Percentiles rank a stretch among this genome's conserved stretches.
Conservation (phyloP, 2,329 filamentous ascomycete genomes). For the Torrubiella hemipterigena region DNA sequence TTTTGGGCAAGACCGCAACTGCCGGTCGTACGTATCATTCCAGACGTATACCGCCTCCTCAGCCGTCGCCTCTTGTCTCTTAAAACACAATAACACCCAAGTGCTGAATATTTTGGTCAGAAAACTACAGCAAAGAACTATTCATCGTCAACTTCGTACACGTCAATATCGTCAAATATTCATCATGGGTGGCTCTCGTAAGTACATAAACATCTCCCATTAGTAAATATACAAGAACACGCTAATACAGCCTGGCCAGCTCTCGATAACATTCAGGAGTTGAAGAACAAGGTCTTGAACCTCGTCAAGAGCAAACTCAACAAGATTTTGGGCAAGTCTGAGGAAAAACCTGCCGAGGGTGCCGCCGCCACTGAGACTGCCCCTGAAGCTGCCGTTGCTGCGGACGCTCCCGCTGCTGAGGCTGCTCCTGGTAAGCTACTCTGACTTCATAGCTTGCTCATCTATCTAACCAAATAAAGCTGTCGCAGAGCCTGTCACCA, state of each 20-base stretch:
- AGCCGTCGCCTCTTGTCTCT: too few species aligned
- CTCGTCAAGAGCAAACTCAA: slow-evolving; percentile 36
- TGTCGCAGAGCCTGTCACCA: slow-evolving; percentile 6
- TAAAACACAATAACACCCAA: too few species aligned
- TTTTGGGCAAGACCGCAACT: too few species aligned
- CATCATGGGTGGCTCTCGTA: slow-evolving; percentile 42
- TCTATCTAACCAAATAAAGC: too few species aligned
- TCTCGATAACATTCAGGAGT: slow-evolving; percentile 41
- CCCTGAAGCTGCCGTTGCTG: slow-evolving; percentile 13
- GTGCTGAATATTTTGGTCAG: too few species aligned
- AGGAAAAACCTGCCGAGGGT: slow-evolving; percentile 11
- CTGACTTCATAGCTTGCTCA: too few species aligned
- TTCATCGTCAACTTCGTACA: too few species aligned
- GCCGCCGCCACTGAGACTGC: slow-evolving; percentile 13
- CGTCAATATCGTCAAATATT: slow-evolving; percentile 2
- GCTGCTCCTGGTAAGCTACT: slow-evolving; percentile 10
- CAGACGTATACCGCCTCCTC: too few species aligned
- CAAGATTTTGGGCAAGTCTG: slow-evolving; percentile 15
- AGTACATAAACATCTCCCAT: slow-evolving; percentile 15
- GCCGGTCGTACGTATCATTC: too few species aligned
- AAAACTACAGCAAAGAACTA: too few species aligned
- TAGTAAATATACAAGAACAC: slow-evolving; percentile 4
- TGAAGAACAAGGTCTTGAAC: slow-evolving; percentile 43
- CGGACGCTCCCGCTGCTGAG: slow-evolving; percentile 12
- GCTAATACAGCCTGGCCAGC: slow-evolving; percentile 29